Evolutionary conservation across 805 yeast species (phyloP).

Genomic region (Pichia paraexigua): DNA sequence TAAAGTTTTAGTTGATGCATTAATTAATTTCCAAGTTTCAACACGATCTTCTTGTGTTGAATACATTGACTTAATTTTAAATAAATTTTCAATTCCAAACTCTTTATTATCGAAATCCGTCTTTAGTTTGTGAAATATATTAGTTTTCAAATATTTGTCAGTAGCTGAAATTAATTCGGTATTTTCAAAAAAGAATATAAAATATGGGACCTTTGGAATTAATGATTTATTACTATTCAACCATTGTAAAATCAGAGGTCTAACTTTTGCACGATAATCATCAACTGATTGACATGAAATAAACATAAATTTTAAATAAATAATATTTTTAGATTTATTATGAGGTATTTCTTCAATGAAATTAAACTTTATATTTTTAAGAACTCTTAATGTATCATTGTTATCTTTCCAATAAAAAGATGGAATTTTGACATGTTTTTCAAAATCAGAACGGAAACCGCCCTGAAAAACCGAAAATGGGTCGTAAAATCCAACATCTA

Average conservation of each 20-base stretch:
- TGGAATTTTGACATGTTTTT: conserved; percentile 44
- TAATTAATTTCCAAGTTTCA: conserved; percentile 46
- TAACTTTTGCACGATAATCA: conserved; percentile 64
- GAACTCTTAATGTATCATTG: conserved; percentile 51
- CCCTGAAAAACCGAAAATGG: conserved; percentile 54
- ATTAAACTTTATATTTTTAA: conserved; percentile 47
- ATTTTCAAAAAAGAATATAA: conserved; percentile 43
- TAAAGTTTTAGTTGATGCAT: conserved; percentile 38
- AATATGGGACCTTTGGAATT: conserved; percentile 47
- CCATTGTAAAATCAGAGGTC: conserved; percentile 85
- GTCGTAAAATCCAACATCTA: conserved; percentile 57
- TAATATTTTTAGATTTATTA: conserved; percentile 2
- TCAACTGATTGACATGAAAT: conserved; percentile 62
- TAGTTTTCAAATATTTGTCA: conserved; percentile 24
- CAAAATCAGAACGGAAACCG: conserved; percentile 35
- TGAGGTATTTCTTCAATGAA: conserved; percentile 52
- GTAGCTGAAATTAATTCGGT: conserved; percentile 17
- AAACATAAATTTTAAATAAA: conserved; percentile 58
- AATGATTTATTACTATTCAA: conserved; percentile 36
- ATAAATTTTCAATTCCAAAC: conserved; percentile 28
- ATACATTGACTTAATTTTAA: conserved; percentile 33
- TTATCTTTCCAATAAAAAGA: conserved; percentile 63
- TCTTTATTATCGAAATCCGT: conserved; percentile 23
- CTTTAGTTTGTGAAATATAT: conserved; percentile 25
- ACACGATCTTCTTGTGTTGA: conserved; percentile 30